A percentile compares a stretch with the other conserved stretches of the same genome.
Conservation (phyloP, 176 grass and related monocot species). For the Saccharum spontaneum region DNA sequence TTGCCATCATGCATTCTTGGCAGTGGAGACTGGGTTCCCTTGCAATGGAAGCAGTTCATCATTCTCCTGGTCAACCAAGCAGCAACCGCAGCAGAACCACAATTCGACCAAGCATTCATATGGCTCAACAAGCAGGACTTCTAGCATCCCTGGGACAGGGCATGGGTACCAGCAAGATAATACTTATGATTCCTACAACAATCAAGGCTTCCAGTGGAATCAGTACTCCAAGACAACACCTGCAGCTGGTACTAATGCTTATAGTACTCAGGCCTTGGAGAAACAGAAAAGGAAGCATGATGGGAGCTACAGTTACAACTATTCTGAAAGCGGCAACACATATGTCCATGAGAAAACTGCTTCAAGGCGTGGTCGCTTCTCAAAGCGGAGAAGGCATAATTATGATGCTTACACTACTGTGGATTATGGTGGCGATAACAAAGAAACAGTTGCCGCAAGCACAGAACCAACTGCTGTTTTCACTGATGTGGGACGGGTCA, state of each 20-base stretch:
- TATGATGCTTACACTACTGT: constrained; percentile 36
- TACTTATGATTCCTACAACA: constrained; percentile 66
- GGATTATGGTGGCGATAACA: constrained; percentile 46
- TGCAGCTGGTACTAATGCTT: constrained; percentile 45
- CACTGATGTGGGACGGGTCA: constrained; percentile 38
- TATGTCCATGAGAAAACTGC: constrained; percentile 45
- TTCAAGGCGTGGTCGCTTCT: constrained; percentile 46
- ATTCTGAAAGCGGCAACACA: constrained; percentile 37
- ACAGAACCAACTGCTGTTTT: constrained; percentile 41
- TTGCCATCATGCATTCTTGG: constrained; percentile 86
- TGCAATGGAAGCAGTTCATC: constrained; percentile 62
- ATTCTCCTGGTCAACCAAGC: constrained; percentile 61
- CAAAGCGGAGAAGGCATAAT: constrained; percentile 51
- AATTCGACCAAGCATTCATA: constrained; percentile 57
- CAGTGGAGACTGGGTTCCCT: constrained; percentile 77
- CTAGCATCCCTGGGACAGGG: constrained; percentile 53
- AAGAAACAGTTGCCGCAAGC: constrained; percentile 37
- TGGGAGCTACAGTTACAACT: constrained; percentile 43
- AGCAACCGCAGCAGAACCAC: constrained; percentile 40
- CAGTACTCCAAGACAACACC: constrained; percentile 46
- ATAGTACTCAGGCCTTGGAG: constrained; percentile 32
- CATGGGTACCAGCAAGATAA: constrained; percentile 55
- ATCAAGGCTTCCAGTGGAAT: constrained; percentile 59
- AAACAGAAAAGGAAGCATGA: constrained; percentile 50
- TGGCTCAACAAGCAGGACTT: constrained; percentile 49